Conservation (phyloP, 352 stramenopile genomes). For the Blastocystis sp. region DNA sequence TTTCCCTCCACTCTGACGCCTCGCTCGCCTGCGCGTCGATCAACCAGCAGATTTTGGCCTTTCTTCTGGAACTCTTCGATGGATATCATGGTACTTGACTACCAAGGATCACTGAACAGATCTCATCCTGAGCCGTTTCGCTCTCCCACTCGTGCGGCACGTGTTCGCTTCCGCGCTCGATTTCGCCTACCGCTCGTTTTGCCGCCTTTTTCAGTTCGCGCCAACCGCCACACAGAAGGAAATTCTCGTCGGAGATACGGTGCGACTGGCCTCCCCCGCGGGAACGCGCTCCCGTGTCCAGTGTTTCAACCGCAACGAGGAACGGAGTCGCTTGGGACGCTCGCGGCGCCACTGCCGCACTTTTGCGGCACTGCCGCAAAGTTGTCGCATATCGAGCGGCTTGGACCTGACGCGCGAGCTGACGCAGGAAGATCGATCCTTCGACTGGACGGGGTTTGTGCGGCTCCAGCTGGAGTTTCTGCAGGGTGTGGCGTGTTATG, state of each 20-base stretch:
- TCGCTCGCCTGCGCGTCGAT: not conserved
- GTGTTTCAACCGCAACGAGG: too few relatives aligned
- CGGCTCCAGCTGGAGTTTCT: not conserved
- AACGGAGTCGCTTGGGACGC: too few relatives aligned
- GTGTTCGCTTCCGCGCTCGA: not conserved
- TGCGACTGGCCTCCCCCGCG: not conserved
- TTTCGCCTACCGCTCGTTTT: too few relatives aligned
- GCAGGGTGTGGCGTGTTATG: not conserved
- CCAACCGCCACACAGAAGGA: not conserved
- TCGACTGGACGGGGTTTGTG: not conserved
- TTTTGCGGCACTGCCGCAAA: too few relatives aligned
- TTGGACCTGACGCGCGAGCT: not conserved
- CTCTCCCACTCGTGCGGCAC: not conserved
- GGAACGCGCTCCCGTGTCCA: not conserved
- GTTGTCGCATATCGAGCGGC: too few relatives aligned
- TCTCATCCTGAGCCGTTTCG: not conserved
- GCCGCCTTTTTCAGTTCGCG: too few relatives aligned
- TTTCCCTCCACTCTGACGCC: not conserved
- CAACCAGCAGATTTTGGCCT: not conserved
- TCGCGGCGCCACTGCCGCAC: too few relatives aligned
- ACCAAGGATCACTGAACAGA: not conserved
- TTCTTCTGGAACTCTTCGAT: conserved; percentile 22
- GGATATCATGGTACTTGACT: not conserved
- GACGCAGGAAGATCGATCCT: not conserved
- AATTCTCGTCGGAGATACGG: not conserved